Evolutionary conservation across 2,329 filamentous ascomycete species (phyloP), one percentile per base, ranked within the genome.

Genomic region (Colletotrichum cuscutae): DNA sequence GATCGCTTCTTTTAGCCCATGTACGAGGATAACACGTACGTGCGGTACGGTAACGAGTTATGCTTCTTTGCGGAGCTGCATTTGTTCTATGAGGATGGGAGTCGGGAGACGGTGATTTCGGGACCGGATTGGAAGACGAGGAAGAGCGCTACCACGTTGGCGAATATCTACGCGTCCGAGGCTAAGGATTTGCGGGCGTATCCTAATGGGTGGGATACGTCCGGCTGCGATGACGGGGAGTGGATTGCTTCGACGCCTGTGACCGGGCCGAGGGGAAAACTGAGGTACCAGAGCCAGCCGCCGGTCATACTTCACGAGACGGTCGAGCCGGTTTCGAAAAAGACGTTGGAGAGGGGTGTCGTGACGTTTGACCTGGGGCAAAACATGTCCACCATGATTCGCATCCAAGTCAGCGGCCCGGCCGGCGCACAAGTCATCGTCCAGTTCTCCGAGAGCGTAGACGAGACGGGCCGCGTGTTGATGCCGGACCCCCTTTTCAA

Each of bases 1-100:
- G 81, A 84, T 58, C 80, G 82, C 6, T 84, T 84, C 76, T 84
- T 84, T 75, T 84, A 82, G 82, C 82, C 82, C 15, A 82, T 80
- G 77, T 84, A 84, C 49, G 82, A 84, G 72, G 82, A 84, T 72
- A 83, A 84, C 49, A 84, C 82, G 0, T 84, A 82, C 37, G 80
- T 82, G 4, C 77, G 80, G 1, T 82, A 82, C 68, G 80, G 80
- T 3, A 83, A 83, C 61, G 82, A 84, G 68, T 71, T 84, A 3
- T 83, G 82, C 72, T 83, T 84, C 77, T 84, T 84, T 65, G 80
- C 80, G 1, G 82, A 84, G 69, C 64, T 84, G 1, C 82, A 84
- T 57, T 68, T 81, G 11, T 80, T 81, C 75, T 82, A 82, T 58
- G 78, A 80, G 7, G 82, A 83, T 63, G 82, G 82, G 3, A 79